Conservation (phyloP, 495 filamentous ascomycete genomes). For the Friedmanniomyces endolithicus region DNA sequence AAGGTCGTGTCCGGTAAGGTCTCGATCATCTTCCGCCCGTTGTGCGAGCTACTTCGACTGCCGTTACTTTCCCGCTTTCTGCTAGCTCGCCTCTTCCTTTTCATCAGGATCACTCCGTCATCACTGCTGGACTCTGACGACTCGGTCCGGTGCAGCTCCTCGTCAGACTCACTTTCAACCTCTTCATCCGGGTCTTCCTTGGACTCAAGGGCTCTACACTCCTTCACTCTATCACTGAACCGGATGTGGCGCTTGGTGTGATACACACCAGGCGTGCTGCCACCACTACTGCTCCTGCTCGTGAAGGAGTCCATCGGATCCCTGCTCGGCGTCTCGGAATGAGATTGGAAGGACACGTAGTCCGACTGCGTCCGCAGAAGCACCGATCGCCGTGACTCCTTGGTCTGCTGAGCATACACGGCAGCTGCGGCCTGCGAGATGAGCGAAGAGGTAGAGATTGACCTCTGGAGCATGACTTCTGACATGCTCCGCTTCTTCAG, state of each 20-base stretch:
- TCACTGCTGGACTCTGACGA: slow-evolving; percentile 33
- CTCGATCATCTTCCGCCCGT: slow-evolving; percentile 49
- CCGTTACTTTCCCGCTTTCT: not conserved
- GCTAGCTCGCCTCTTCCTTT: slow-evolving; percentile 32
- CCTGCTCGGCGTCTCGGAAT: slow-evolving; percentile 43
- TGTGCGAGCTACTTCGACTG: slow-evolving; percentile 4
- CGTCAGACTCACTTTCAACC: slow-evolving; percentile 47
- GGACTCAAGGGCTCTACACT: slow-evolving; percentile 86
- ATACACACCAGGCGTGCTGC: slow-evolving; percentile 48
- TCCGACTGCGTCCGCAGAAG: slow-evolving; percentile 54
- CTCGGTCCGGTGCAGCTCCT: slow-evolving; percentile 42
- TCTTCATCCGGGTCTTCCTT: slow-evolving; percentile 40
- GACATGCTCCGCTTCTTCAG: slow-evolving; percentile 94
- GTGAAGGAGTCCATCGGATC: slow-evolving; percentile 45
- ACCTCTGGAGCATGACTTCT: slow-evolving; percentile 85
- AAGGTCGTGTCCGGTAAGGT: slow-evolving; percentile 85
- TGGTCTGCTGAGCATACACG: slow-evolving; percentile 76
- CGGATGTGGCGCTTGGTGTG: slow-evolving; percentile 74
- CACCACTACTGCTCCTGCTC: slow-evolving; percentile 43
- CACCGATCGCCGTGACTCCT: slow-evolving; percentile 23
- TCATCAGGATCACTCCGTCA: slow-evolving; percentile 81
- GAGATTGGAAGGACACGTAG: slow-evolving; percentile 41
- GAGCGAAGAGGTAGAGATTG: slow-evolving; percentile 78
- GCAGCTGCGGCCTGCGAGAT: slow-evolving; percentile 88
- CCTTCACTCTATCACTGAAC: slow-evolving; percentile 89